Conservation (phyloP, 2,329 filamentous ascomycete genomes). For the Fusarium haematococcum region DNA sequence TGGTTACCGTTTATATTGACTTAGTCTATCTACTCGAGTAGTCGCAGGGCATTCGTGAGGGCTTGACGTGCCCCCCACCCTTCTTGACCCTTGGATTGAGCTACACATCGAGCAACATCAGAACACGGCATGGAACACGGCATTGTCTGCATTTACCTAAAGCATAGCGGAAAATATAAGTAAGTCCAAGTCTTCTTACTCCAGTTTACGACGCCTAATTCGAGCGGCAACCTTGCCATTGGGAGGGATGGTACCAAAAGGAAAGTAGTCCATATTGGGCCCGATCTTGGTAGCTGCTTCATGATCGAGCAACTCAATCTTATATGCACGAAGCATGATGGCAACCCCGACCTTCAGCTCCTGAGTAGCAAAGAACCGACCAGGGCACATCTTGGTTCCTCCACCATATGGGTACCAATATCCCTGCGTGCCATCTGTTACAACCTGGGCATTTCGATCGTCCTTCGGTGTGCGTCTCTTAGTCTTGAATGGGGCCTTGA, state of each 20-base stretch:
- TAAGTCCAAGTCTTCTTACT: neutral
- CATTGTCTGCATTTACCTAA: neutral
- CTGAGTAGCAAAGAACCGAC: constrained; percentile 51
- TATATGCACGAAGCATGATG: constrained; percentile 46
- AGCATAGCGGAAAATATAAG: neutral
- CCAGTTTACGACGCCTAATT: constrained; percentile 21
- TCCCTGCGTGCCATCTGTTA: constrained; percentile 42
- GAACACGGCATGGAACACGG: neutral
- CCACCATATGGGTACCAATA: constrained; percentile 52
- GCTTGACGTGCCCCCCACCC: no score
- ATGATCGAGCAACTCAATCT: constrained; percentile 45
- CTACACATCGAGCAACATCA: neutral
- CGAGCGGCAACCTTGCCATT: constrained; percentile 28
- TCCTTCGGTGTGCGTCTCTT: constrained; percentile 2
- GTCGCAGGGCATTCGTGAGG: no score
- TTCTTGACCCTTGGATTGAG: no score
- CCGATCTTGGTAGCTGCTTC: constrained; percentile 13
- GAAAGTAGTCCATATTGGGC: constrained; percentile 39
- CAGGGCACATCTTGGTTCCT: constrained; percentile 49
- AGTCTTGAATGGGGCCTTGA: neutral
- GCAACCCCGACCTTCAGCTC: constrained; percentile 48
- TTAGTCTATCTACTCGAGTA: no score
- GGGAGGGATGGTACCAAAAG: constrained; percentile 38
- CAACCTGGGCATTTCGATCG: constrained; percentile 1
- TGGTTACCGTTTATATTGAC: neutral